Percentiles rank a stretch among this genome's conserved stretches.
Conservation (phyloP, 495 filamentous ascomycete species). For the Usnea hakonensis region DNA sequence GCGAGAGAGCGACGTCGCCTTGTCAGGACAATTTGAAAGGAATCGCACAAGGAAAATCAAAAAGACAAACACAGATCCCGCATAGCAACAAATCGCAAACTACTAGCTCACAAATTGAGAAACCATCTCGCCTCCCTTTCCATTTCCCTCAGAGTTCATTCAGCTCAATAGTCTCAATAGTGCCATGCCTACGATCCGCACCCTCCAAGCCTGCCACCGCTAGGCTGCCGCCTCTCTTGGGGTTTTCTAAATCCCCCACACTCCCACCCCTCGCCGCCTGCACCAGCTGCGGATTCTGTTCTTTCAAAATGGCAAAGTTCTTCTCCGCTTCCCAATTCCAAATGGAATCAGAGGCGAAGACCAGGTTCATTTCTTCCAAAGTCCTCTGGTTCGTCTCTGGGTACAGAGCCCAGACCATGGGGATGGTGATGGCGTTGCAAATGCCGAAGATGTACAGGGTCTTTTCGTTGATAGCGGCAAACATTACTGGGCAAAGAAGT, state of each 20-base stretch:
- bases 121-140: not conserved
- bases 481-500: slow-evolving; percentile 52
- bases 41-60: too few relatives aligned
- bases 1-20: too few relatives aligned
- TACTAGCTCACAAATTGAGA: too few relatives aligned
- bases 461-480: slow-evolving; percentile 51
- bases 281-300: slow-evolving; percentile 41
- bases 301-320: slow-evolving; percentile 42
- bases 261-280: slow-evolving; percentile 36
- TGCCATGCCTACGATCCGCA: not conserved
- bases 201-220: not conserved
- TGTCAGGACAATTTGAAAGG: too few relatives aligned
- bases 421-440: slow-evolving; percentile 52
- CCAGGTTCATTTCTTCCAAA: slow-evolving; percentile 59
- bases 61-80: too few relatives aligned
- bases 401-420: slow-evolving; percentile 58
- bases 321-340: slow-evolving; percentile 60
- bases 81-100: too few relatives aligned
- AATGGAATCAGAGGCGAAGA: slow-evolving; percentile 51
- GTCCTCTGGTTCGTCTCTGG: slow-evolving; percentile 61
- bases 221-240: slow-evolving; percentile 15
- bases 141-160: not conserved
- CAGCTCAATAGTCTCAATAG: not conserved
- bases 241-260: slow-evolving; percentile 38
- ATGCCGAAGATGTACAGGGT: slow-evolving; percentile 59